These are phyloP conservation scores for Macadamia integrifolia DNA, from an alignment of 164 flowering plant genomes.

Conservation along the genomic window DNA sequence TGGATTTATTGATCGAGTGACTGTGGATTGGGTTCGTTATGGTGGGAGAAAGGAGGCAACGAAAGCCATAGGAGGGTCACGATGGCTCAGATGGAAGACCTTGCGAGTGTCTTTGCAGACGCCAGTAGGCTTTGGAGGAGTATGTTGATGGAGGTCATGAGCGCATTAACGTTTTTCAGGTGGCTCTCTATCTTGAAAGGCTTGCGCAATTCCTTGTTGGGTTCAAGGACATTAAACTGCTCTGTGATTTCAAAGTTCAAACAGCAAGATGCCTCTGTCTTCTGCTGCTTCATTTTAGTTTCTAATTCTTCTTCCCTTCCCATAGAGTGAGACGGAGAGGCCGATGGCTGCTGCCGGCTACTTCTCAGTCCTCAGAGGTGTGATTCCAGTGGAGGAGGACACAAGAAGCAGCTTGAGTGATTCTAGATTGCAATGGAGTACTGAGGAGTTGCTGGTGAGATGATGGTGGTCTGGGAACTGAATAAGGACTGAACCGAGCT, in stretches of 20 bases:
- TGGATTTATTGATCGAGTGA: conserved; percentile 32
- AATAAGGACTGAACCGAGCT: no score
- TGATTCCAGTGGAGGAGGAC: no score
- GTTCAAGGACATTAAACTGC: conserved; percentile 36
- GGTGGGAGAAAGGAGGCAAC: conserved; percentile 16
- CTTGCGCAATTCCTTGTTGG: conserved; percentile 63
- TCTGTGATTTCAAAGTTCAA: conserved; percentile 26
- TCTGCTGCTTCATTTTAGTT: not conserved
- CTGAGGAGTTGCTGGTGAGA: no score
- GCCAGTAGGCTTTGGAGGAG: conserved; percentile 34
- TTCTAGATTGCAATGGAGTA: no score
- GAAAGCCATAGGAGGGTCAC: conserved; percentile 24
- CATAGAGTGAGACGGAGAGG: no score
- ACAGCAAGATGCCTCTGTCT: conserved; percentile 21
- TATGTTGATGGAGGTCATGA: conserved; percentile 51
- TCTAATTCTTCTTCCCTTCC: no score
- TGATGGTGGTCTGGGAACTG: no score
- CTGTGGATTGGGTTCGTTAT: conserved; percentile 24
- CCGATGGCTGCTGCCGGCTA: no score
- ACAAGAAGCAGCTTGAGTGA: no score
- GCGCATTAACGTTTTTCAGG: conserved; percentile 47
- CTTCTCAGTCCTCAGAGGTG: no score
- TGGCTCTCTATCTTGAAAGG: conserved; percentile 64
- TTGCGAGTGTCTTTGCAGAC: conserved; percentile 41
- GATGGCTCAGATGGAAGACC: conserved; percentile 37